Conservation (phyloP, 208 protist species). For the Acanthamoeba polyphaga region DNA sequence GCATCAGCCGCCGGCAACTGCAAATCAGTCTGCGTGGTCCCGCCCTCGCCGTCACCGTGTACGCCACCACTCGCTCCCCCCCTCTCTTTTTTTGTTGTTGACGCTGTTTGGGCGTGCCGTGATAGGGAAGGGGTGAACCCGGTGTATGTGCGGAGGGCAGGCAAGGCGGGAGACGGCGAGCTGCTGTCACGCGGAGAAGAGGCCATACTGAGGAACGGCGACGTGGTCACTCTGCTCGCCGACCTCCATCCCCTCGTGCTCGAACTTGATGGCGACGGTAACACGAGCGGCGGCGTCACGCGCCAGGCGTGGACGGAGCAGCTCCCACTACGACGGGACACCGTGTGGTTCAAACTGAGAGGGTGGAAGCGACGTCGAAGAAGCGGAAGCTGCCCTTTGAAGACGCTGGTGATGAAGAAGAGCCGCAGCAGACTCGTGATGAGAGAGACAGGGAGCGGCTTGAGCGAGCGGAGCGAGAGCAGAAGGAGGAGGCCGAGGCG, state of each 20-base stretch:
- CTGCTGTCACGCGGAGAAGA: background rate
- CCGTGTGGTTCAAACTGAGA: background rate
- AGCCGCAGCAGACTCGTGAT: background rate
- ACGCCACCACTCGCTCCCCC: too few species aligned
- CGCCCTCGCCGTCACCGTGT: slow-evolving; percentile 2
- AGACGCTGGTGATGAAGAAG: background rate
- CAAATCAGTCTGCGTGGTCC: slow-evolving; percentile 4
- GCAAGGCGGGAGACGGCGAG: background rate
- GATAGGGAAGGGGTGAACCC: background rate
- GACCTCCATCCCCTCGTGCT: background rate
- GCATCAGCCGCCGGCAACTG: background rate
- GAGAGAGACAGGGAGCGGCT: background rate
- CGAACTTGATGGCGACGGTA: background rate
- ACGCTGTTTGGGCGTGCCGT: background rate
- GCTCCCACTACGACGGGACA: too few species aligned
- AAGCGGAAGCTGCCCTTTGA: background rate
- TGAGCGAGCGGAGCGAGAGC: background rate
- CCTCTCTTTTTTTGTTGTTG: background rate
- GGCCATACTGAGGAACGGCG: background rate
- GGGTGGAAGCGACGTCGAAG: background rate
- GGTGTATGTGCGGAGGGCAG: background rate
- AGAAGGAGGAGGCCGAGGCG: slow-evolving; percentile 1
- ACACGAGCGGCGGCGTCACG: too few species aligned
- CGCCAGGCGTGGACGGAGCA: too few species aligned
- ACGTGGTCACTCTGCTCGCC: background rate